A percentile compares a stretch with the other conserved stretches of the same genome.
Evolutionary conservation across 495 filamentous ascomycete species (phyloP).

Genomic region (Penicillium waksmanii): DNA sequence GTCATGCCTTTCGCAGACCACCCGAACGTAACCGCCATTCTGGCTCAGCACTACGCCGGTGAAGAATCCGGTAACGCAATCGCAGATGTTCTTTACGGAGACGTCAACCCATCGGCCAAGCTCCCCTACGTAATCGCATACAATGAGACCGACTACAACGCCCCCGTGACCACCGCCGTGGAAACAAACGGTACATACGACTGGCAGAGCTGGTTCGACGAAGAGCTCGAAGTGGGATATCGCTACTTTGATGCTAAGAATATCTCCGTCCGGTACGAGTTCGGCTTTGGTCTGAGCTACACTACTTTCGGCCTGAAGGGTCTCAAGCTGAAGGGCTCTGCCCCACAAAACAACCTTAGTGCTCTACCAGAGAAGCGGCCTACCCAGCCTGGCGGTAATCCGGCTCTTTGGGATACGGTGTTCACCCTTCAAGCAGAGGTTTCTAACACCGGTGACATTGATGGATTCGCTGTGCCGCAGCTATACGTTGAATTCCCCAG

Average conservation of each 20-base stretch:
- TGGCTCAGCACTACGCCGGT: slow-evolving; percentile 65
- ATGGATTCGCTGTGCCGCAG: slow-evolving; percentile 61
- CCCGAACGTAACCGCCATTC: slow-evolving; percentile 65
- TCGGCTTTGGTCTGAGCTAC: slow-evolving; percentile 70
- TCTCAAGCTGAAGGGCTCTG: slow-evolving; percentile 33
- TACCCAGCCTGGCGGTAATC: slow-evolving; percentile 49
- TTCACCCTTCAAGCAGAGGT: slow-evolving; percentile 53
- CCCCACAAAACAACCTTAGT: slow-evolving; percentile 2
- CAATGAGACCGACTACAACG: slow-evolving; percentile 67
- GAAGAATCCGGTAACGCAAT: slow-evolving; percentile 62
- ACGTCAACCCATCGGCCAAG: slow-evolving; percentile 61
- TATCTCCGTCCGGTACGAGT: slow-evolving; percentile 64
- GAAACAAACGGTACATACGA: slow-evolving; percentile 37
- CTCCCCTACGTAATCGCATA: slow-evolving; percentile 74
- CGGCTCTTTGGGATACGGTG: slow-evolving; percentile 59
- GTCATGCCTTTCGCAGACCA: slow-evolving; percentile 62
- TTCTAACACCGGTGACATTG: slow-evolving; percentile 55
- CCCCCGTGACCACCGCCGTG: slow-evolving; percentile 53
- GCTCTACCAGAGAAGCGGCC: slow-evolving; percentile 8
- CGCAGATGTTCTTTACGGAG: slow-evolving; percentile 62
- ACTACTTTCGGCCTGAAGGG: slow-evolving; percentile 61
- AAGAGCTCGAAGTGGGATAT: slow-evolving; percentile 70
- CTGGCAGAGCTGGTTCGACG: slow-evolving; percentile 64
- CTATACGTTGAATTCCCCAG: slow-evolving; percentile 63
- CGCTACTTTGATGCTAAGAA: slow-evolving; percentile 64